These are phyloP conservation scores for Penicillium fimorum DNA, from an alignment of 495 filamentous ascomycete species.

Conservation along the genomic window DNA sequence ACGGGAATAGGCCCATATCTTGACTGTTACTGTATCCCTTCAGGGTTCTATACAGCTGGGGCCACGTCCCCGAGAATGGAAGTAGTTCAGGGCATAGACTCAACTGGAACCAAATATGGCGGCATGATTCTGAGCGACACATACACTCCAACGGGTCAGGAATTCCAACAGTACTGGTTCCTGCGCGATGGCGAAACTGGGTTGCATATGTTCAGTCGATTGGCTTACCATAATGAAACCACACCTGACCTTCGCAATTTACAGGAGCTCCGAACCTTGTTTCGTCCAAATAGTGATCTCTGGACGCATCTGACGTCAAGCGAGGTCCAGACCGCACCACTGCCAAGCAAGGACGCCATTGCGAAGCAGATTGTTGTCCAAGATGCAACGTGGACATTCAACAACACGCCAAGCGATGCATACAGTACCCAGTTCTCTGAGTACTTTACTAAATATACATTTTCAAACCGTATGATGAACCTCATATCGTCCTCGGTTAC, in stretches of 20 bases:
- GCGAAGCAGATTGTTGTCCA: slow-evolving; percentile 48
- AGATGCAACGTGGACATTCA: slow-evolving; percentile 57
- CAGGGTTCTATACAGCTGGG: slow-evolving; percentile 52
- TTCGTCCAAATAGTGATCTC: slow-evolving; percentile 51
- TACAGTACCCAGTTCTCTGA: slow-evolving; percentile 52
- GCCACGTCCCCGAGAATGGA: slow-evolving; percentile 43
- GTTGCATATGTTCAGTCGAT: slow-evolving; percentile 52
- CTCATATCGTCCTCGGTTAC: neutral
- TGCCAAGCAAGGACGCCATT: slow-evolving; percentile 48
- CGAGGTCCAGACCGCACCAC: slow-evolving; percentile 49
- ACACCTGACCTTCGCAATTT: slow-evolving; percentile 53
- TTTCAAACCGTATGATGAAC: slow-evolving; percentile 35
- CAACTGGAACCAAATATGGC: slow-evolving; percentile 45
- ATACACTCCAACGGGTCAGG: slow-evolving; percentile 50
- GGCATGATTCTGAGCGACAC: slow-evolving; percentile 52
- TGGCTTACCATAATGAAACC: slow-evolving; percentile 52
- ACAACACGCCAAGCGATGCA: slow-evolving; percentile 47
- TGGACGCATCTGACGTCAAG: slow-evolving; percentile 57
- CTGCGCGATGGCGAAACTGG: slow-evolving; percentile 55
- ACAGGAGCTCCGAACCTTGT: slow-evolving; percentile 55
- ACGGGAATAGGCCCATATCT: slow-evolving; percentile 53
- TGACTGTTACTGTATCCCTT: slow-evolving; percentile 58
- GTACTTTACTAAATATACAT: slow-evolving; percentile 62
- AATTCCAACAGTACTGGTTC: slow-evolving; percentile 58
- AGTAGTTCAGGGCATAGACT: slow-evolving; percentile 50